Evolutionary conservation across 1,284 basidiomycete genomes (phyloP).

Genomic region (Ceratobasidium sp.): DNA sequence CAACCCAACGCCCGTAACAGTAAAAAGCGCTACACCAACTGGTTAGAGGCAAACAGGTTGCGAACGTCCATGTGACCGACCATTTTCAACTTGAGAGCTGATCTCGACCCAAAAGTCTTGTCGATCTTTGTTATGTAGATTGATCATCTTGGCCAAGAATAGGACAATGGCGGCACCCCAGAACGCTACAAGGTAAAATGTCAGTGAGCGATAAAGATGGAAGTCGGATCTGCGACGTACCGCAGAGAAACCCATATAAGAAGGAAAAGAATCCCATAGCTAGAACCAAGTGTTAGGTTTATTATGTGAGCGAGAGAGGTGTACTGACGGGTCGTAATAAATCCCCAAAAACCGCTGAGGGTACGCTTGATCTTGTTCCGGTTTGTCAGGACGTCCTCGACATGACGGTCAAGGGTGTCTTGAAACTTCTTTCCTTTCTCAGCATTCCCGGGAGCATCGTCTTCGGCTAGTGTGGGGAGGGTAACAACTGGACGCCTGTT

Average conservation of each 20-base stretch:
- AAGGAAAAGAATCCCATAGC: constrained; percentile 72
- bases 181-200: constrained; percentile 61
- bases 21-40: constrained; percentile 71
- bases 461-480: constrained; percentile 58
- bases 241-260: constrained; percentile 82
- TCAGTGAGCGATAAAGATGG: background rate
- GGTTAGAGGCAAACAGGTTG: constrained; percentile 1
- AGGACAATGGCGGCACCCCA: constrained; percentile 83
- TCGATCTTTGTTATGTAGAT: constrained; percentile 69
- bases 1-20: constrained; percentile 68
- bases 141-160: constrained; percentile 75
- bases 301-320: background rate
- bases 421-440: constrained; percentile 56
- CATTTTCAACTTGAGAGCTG: constrained; percentile 80
- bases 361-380: constrained; percentile 70
- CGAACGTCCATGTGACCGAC: constrained; percentile 53
- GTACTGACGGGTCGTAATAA: constrained; percentile 79
- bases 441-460: constrained; percentile 48
- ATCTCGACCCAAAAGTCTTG: constrained; percentile 83
- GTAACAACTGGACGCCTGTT: constrained; percentile 73
- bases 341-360: constrained; percentile 81
- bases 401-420: constrained; percentile 79
- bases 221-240: constrained; percentile 55
- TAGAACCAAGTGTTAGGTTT: constrained; percentile 15
- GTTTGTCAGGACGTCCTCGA: constrained; percentile 77